A percentile compares a stretch with the other conserved stretches of the same genome.
These are phyloP conservation scores for Buddleja alternifolia DNA, from an alignment of 257 asterid genomes.

Conservation along the genomic window DNA sequence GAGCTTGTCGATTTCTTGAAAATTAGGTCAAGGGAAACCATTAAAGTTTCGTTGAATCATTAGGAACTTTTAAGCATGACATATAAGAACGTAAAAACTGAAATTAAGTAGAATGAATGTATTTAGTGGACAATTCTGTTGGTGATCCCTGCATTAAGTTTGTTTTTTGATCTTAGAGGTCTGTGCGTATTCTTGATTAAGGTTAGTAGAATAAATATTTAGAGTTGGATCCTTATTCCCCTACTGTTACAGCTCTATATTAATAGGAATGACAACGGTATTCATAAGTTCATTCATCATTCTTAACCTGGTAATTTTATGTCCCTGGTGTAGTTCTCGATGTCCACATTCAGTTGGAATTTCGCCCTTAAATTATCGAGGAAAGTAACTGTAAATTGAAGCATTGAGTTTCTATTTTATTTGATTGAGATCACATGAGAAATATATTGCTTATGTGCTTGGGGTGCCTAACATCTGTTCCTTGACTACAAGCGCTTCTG, in stretches of 20 bases:
- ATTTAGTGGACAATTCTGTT: not conserved
- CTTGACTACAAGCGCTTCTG: too few species aligned
- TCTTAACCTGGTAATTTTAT: not conserved
- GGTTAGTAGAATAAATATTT: not conserved
- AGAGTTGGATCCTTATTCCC: not conserved
- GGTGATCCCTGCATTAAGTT: constrained; percentile 1
- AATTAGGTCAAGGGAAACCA: not conserved
- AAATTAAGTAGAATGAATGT: too few species aligned
- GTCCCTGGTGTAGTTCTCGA: not conserved
- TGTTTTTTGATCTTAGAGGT: constrained; percentile 2
- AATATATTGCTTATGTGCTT: not conserved
- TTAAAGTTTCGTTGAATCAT: not conserved
- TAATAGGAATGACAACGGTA: not conserved
- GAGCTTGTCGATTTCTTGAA: constrained; percentile 16
- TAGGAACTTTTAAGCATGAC: constrained; percentile 2
- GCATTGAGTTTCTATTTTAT: not conserved
- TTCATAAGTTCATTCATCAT: not conserved
- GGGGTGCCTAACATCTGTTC: constrained; percentile 8
- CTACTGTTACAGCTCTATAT: not conserved
- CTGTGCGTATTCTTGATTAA: not conserved
- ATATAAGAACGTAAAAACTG: too few species aligned
- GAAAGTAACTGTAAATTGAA: constrained; percentile 5
- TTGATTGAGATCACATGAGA: constrained; percentile 16
- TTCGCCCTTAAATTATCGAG: not conserved
- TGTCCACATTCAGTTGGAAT: not conserved